A percentile compares a stretch with the other conserved stretches of the same genome.
phyloP scores from a whole-genome alignment of 2,329 filamentous ascomycete species.

The Xylaria sp. region DNA sequence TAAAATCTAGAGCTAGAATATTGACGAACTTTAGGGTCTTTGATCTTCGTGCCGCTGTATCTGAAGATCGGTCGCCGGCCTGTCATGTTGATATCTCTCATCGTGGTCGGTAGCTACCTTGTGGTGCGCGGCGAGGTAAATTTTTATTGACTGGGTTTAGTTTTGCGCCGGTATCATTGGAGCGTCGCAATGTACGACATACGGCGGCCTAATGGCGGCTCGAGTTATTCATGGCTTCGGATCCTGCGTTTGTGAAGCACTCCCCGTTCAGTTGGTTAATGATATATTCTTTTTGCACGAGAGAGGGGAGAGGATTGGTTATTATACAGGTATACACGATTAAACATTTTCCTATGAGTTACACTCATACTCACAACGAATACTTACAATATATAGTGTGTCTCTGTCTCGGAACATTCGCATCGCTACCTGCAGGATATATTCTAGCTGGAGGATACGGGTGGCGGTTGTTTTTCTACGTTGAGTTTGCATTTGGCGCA shows the following conservation, averaged over 20 bases:
- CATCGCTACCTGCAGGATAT: slow-evolving; percentile 69
- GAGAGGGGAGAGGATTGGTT: slow-evolving; percentile 65
- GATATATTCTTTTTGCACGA: slow-evolving; percentile 61
- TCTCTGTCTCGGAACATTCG: slow-evolving; percentile 66
- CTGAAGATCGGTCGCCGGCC: slow-evolving; percentile 59
- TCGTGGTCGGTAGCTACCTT: slow-evolving; percentile 46
- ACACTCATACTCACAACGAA: slow-evolving; percentile 9
- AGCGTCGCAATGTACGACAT: slow-evolving; percentile 53
- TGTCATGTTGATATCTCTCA: slow-evolving; percentile 56
- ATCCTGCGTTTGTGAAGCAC: slow-evolving; percentile 57
- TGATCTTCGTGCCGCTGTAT: slow-evolving; percentile 69
- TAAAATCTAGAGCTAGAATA: background rate
- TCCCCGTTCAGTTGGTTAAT: slow-evolving; percentile 59
- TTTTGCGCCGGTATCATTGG: slow-evolving; percentile 57
- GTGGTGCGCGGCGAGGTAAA: background rate
- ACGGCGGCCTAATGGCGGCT: slow-evolving; percentile 53
- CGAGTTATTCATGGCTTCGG: slow-evolving; percentile 56
- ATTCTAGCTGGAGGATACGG: slow-evolving; percentile 69
- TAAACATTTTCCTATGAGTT: background rate
- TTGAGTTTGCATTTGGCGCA: slow-evolving; percentile 67
- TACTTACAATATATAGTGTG: slow-evolving; percentile 53
- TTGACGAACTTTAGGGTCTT: slow-evolving; percentile 52
- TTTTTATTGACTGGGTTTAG: slow-evolving; percentile 39
- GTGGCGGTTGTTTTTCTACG: slow-evolving; percentile 71
- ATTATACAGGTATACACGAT: slow-evolving; percentile 61